A percentile compares a stretch with the other conserved stretches of the same genome.
These are phyloP conservation scores for Chlorella sp. DNA, from an alignment of 139 green algal species.

Conservation along the genomic window DNA sequence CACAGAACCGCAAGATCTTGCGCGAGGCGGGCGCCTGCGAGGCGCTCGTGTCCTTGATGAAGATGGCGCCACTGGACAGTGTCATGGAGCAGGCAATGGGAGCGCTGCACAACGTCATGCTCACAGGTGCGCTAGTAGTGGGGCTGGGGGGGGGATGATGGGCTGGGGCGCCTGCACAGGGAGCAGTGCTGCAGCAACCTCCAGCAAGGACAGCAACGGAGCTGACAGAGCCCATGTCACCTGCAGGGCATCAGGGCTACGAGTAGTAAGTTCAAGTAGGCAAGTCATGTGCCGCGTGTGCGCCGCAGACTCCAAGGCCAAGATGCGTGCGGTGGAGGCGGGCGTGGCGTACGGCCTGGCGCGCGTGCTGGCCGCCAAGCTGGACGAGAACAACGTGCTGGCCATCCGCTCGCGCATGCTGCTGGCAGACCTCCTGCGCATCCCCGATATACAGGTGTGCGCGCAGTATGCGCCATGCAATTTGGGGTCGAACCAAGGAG, in stretches of 20 bases:
- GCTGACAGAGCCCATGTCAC: no score
- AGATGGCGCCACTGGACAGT: neutral
- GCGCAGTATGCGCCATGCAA: no score
- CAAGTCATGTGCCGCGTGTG: neutral
- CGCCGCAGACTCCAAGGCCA: conserved; percentile 8
- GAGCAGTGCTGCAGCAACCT: no score
- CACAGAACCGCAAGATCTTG: conserved; percentile 12
- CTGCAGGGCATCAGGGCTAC: no score
- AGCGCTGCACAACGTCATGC: conserved; percentile 32
- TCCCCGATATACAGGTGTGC: conserved; percentile 6
- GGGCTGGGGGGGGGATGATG: no score
- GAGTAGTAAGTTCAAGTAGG: no score
- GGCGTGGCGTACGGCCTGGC: conserved; percentile 1
- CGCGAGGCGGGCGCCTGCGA: conserved; percentile 28
- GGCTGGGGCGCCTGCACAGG: no score
- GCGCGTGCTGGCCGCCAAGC: neutral
- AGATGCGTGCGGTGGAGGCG: conserved; percentile 3
- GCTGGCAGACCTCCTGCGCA: neutral
- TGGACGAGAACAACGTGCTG: neutral
- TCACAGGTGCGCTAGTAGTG: conserved; percentile 16
- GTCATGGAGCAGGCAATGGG: conserved; percentile 30
- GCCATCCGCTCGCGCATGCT: conserved; percentile 1
- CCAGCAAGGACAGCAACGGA: no score
- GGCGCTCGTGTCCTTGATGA: conserved; percentile 20
- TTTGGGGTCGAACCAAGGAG: no score